Base-by-base conservation (phyloP, 208 protist genomes). In the Trypanosoma lewisi region DNA sequence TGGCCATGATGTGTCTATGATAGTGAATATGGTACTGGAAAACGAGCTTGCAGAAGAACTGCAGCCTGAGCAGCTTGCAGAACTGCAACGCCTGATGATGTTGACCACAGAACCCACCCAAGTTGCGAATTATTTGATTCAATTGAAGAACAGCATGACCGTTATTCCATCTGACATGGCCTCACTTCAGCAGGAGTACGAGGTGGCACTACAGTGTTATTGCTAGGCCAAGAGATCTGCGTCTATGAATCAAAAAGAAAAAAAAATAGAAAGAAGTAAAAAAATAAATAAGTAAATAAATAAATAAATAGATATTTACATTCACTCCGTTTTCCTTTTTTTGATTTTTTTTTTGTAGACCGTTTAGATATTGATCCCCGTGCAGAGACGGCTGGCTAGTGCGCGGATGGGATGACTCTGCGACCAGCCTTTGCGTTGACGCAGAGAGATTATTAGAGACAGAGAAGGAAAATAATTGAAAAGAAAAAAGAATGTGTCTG, bases 81-180 rank as follows among this genome's bases (percentile, higher is more conserved):
- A 78, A 2, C 42, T 89, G 30, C 83, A 91, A 56, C 74, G 75
- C 34, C 77, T 95, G 2, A 56, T 86, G 50, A 67, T 81, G 45
- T 63, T 86, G 53, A 67, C 82, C 5, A 69, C 67, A 25, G 80
- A 91, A 59, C 70, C 74, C 9, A 90, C 84, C 27, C 89, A 89
- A 23, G 75, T 91, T 23, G 82, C 84, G 17, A 86, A 82, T 47
- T 79, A 82, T 28, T 61, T 95, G 39, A 77, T 95, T 27, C 80
- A 91, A 47, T 67, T 92, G 44, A 84, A 85, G 34, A 82, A 83
- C 55, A 54, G 83, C 47, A 89, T 95, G 73, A 54, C 59, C 19
- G 66, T 74, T 19, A 66, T 95, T 31, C 76, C 82, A 14, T 75
- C 60, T 12, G 72, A 89, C 59, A 64, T 80, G 16, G 54, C 53